A percentile compares a stretch with the other conserved stretches of the same genome.
Conservation (phyloP, 768 basidiomycete genomes). For the Naganishia onofrii region DNA sequence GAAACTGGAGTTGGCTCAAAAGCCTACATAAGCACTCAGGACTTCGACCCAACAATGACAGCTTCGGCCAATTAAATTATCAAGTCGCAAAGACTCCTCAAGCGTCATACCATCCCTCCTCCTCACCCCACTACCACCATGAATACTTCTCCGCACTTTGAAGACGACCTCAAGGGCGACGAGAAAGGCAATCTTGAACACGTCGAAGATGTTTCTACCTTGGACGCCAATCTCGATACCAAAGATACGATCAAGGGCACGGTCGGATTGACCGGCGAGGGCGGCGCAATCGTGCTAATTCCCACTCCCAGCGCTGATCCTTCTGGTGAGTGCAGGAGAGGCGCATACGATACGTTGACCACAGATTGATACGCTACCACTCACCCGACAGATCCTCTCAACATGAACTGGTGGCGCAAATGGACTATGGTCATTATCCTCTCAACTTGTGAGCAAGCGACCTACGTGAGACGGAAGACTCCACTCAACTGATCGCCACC, state of each 20-base stretch:
- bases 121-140: background rate
- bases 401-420: conserved; percentile 11
- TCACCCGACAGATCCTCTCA: conserved; percentile 2
- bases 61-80: background rate
- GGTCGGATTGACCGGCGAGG: background rate
- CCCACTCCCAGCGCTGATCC: conserved; percentile 6
- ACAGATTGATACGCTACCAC: background rate
- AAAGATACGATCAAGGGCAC: conserved; percentile 11
- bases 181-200: background rate
- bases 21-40: background rate
- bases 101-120: background rate
- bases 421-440: conserved; percentile 5
- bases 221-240: background rate
- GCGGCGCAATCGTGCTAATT: conserved; percentile 2
- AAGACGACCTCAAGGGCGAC: background rate
- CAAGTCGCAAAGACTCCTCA: background rate
- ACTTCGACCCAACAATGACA: background rate
- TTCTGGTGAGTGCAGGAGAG: background rate
- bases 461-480: background rate
- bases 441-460: background rate
- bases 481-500: background rate
- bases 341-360: background rate
- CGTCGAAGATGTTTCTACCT: background rate
- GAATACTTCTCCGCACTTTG: background rate
- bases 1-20: background rate